A percentile compares a stretch with the other conserved stretches of the same genome.
Evolutionary conservation across 164 flowering plant species (phyloP).

Genomic region (Stephania yunnanensis): DNA sequence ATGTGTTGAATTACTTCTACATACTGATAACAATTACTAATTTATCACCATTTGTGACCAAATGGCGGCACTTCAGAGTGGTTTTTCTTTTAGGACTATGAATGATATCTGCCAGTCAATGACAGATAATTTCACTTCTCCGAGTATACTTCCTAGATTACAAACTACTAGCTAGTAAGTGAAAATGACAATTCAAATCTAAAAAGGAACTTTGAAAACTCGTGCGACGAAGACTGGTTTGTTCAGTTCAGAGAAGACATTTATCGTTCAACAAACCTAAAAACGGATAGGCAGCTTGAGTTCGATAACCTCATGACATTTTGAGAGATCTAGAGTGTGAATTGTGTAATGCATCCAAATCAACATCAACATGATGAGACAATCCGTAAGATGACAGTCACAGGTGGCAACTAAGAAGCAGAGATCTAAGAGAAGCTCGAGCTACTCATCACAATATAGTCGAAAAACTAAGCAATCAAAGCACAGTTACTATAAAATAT

Average conservation of each 20-base stretch:
- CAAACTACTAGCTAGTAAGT: too few relatives aligned
- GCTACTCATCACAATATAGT: not conserved
- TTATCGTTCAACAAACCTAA: not conserved
- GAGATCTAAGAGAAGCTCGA: not conserved
- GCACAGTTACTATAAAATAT: not conserved
- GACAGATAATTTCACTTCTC: too few relatives aligned
- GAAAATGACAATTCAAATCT: not conserved
- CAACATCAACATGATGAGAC: not conserved
- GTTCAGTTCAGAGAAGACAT: not conserved
- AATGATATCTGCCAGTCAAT: too few relatives aligned
- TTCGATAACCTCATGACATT: not conserved
- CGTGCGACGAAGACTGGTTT: not conserved
- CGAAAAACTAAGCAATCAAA: not conserved
- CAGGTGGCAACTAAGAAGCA: not conserved
- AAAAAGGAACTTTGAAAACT: not conserved
- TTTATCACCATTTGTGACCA: not conserved
- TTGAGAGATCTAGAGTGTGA: not conserved
- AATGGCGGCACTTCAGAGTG: not conserved
- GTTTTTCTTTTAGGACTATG: not conserved
- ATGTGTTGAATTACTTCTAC: not conserved
- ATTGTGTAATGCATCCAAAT: not conserved
- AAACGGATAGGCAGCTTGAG: not conserved
- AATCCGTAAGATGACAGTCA: not conserved
- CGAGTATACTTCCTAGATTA: too few relatives aligned
- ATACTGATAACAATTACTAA: not conserved